These are phyloP conservation scores for Nicotiana sylvestris DNA, from an alignment of 257 asterid genomes.

Conservation along the genomic window DNA sequence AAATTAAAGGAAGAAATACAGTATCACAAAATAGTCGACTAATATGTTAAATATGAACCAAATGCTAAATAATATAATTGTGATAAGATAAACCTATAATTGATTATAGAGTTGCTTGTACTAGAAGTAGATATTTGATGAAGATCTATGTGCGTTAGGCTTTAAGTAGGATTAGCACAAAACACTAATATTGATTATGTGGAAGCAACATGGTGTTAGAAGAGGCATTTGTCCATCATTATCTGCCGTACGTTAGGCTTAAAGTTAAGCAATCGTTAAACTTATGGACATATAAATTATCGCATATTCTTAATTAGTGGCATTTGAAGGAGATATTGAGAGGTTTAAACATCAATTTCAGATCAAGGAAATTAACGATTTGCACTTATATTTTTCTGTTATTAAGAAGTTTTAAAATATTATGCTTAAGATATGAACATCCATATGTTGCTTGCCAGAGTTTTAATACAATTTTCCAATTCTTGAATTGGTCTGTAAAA, in stretches of 20 bases:
- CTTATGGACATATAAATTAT: not conserved
- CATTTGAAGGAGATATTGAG: not conserved
- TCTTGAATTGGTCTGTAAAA: not conserved
- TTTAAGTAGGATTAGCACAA: slow-evolving; percentile 9
- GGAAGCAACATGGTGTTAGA: not conserved
- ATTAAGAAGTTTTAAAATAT: not conserved
- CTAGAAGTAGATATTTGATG: not conserved
- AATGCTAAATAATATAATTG: not conserved
- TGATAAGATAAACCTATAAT: not conserved
- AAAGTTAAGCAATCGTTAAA: not conserved
- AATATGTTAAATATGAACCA: not conserved
- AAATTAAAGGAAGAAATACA: not conserved
- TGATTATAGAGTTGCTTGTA: not conserved
- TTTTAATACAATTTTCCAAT: not conserved
- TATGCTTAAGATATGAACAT: not conserved
- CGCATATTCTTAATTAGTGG: not conserved
- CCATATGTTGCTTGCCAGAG: not conserved
- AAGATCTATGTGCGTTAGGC: not conserved
- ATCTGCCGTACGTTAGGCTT: not conserved
- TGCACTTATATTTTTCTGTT: no score
- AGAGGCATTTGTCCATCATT: not conserved
- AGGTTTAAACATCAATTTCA: not conserved
- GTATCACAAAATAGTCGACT: not conserved
- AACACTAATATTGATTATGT: not conserved
- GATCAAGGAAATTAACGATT: not conserved